These are phyloP conservation scores for Astragalus membranaceus DNA, from an alignment of 306 rosid species.

Conservation along the genomic window DNA sequence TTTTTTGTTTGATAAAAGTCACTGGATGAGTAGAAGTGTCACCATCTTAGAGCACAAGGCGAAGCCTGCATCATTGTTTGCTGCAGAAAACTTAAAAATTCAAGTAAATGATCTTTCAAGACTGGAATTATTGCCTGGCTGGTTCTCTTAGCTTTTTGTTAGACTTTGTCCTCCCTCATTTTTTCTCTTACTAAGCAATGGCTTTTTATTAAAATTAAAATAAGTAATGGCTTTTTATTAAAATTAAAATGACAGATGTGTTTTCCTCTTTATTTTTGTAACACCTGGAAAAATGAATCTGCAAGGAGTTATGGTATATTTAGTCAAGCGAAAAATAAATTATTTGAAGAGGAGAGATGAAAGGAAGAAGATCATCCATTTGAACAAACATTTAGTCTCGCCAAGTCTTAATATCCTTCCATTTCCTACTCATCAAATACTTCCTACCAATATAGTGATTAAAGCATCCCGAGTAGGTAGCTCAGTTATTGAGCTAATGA, in stretches of 20 bases:
- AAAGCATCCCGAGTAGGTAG: no score
- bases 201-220: slow-evolving; percentile 33
- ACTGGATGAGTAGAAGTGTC: slow-evolving; percentile 13
- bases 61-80: slow-evolving; percentile 8
- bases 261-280: slow-evolving; percentile 32
- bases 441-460: no score
- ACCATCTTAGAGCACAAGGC: slow-evolving; percentile 4
- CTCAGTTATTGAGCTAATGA: no score
- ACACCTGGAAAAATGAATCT: slow-evolving; percentile 36
- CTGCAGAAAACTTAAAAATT: slow-evolving; percentile 2
- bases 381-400: background rate
- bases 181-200: slow-evolving; percentile 26
- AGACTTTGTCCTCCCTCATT: slow-evolving; percentile 29
- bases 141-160: slow-evolving; percentile 19
- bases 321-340: background rate
- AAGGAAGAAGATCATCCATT: slow-evolving; percentile 5
- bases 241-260: slow-evolving; percentile 32
- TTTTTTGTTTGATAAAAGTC: background rate
- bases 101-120: slow-evolving; percentile 18
- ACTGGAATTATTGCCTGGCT: slow-evolving; percentile 24
- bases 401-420: background rate
- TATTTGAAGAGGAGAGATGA: slow-evolving; percentile 1
- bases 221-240: slow-evolving; percentile 27
- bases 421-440: no score
- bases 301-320: slow-evolving; percentile 21